A percentile compares a stretch with the other conserved stretches of the same genome.
Evolutionary conservation across 805 yeast species (phyloP).

Genomic region (Candida suzukii): DNA sequence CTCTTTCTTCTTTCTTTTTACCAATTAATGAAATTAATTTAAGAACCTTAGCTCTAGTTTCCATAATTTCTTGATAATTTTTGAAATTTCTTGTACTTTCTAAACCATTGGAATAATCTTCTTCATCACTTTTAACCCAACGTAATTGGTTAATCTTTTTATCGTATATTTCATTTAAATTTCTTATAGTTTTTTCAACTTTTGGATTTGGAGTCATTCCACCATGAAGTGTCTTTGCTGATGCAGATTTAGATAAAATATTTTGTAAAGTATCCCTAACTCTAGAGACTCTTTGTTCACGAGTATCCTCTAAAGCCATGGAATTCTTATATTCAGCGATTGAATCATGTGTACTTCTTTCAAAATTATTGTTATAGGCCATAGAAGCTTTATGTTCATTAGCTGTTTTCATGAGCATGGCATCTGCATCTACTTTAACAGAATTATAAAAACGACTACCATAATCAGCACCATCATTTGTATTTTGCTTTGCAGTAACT

Average conservation of each 20-base stretch:
- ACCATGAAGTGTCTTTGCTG: background rate
- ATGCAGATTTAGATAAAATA: background rate
- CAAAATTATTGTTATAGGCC: background rate
- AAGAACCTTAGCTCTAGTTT: slow-evolving; percentile 32
- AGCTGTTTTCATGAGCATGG: slow-evolving; percentile 11
- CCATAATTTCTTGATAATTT: slow-evolving; percentile 36
- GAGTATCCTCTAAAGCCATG: slow-evolving; percentile 1
- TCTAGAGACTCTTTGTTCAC: background rate
- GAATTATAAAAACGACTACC: slow-evolving; percentile 20
- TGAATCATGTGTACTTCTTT: background rate
- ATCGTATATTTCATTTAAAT: slow-evolving; percentile 12
- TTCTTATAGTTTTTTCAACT: background rate
- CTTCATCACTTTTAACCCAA: slow-evolving; percentile 23
- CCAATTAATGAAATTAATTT: slow-evolving; percentile 27
- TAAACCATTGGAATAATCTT: slow-evolving; percentile 22
- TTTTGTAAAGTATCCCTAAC: slow-evolving; percentile 1
- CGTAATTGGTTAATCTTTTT: slow-evolving; percentile 21
- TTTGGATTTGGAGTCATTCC: background rate
- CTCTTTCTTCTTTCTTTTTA: slow-evolving; percentile 27
- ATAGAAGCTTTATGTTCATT: background rate
- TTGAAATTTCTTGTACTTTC: slow-evolving; percentile 27
- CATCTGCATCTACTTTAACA: slow-evolving; percentile 9
- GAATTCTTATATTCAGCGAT: background rate
- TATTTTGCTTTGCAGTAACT: background rate
- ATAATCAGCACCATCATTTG: slow-evolving; percentile 10